Evolutionary conservation across 495 filamentous ascomycete genomes (phyloP), one percentile per base, ranked within the genome.

Genomic region (Annulohypoxylon bovei): DNA sequence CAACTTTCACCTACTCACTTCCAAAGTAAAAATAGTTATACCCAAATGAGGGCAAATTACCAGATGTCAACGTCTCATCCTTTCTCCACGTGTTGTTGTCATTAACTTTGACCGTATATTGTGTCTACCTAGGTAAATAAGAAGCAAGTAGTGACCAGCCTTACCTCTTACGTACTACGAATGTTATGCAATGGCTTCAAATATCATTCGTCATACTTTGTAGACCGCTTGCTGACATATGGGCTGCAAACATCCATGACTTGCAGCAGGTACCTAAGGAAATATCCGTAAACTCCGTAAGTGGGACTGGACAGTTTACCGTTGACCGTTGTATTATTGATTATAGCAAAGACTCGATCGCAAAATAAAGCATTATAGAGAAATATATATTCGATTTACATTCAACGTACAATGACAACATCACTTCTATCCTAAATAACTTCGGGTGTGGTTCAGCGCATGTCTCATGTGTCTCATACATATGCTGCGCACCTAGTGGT

Each of bases 391-490:
- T 50, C 23, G 14, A 6, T 18, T 18, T 6, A 8, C 6, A 2
- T 46, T 22, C 1, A 46, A 46, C 40, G 5, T 22, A 50, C 22
- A 27, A 9, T 50, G 28, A 2, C 20, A 47, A 18, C 9, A 23
- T 25, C 25, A 32, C 32, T n/a, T 16, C 12, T 18, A 53, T 47
- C 49, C 23, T 11, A 25, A 53, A 32, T 18, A 35, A 6, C 6
- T 54, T 23, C 50, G 28, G 27, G 11, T 35, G 50, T 28, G 30
- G 30, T 35, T 54, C 50, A 23, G 50, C 28, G 27, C 50, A 54
- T 54, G 50, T 35, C 28, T 18, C 50, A 54, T 54, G 50, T 35
- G 30, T 25, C 28, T 53, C 23, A 53, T 30, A 53, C 46, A 50
- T 42, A 42, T 42, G 39, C 9, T 47, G 44, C 20, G 18, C 28